phyloP scores from a whole-genome alignment of 1,284 basidiomycete genomes.

The Ceraceosorus guamensis region DNA sequence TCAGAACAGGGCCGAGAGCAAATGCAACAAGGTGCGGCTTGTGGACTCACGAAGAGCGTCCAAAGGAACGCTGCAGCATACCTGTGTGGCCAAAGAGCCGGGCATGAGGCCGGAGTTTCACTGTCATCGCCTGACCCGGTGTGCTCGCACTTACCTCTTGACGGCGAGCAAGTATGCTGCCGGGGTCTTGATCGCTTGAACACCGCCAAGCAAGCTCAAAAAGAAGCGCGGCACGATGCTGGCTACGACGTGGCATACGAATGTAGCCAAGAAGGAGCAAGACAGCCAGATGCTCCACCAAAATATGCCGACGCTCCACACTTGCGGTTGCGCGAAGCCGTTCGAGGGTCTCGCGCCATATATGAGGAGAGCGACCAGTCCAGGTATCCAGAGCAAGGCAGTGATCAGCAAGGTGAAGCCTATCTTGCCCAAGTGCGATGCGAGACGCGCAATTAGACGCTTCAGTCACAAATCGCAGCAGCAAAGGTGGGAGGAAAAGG shows the following conservation, averaged over 20 bases:
- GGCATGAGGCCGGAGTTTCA: too few species aligned
- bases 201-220: conserved; percentile 8
- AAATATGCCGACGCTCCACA: conserved; percentile 58
- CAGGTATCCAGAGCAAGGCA: conserved; percentile 50
- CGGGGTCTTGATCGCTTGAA: conserved; percentile 26
- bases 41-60: conserved; percentile 53
- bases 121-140: too few species aligned
- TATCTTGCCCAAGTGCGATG: not conserved
- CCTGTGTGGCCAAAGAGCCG: conserved; percentile 51
- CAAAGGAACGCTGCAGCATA: conserved; percentile 63
- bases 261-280: conserved; percentile 77
- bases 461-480: too few species aligned
- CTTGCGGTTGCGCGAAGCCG: conserved; percentile 49
- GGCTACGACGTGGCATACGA: conserved; percentile 65
- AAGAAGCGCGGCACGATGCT: conserved; percentile 46
- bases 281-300: conserved; percentile 86
- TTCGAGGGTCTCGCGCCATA: conserved; percentile 54
- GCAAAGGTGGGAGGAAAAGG: too few species aligned
- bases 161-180: conserved; percentile 69
- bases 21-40: too few species aligned
- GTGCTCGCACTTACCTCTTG: conserved; percentile 48
- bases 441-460: too few species aligned
- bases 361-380: conserved; percentile 63
- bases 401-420: conserved; percentile 25
- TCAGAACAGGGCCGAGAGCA: too few species aligned